Evolutionary conservation across 2,329 filamentous ascomycete species (phyloP), one percentile per base, ranked within the genome.

Genomic region (Fusarium sp.): DNA sequence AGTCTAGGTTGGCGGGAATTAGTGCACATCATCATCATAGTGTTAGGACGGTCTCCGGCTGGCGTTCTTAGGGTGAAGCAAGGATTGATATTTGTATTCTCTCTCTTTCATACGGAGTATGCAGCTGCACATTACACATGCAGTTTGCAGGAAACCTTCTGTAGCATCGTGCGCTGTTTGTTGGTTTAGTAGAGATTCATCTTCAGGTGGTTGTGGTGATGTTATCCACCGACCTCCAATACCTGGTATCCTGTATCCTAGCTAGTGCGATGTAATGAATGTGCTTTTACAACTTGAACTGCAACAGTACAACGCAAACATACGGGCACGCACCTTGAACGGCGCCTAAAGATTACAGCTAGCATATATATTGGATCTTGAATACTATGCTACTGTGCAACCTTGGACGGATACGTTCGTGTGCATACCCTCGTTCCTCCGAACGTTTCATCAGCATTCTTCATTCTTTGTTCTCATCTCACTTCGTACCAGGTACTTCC

Each of bases 361-460:
- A 9, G 12, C 13, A 33, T 23, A 20, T 20, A 28, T 43, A 52
- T 52, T 47, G 29, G 21, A 46, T 35, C 15, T 37, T 48, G 10
- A n/a, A 46, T 55, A 28, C 24, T 16, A 23, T 21, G 48, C 28
- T 20, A 39, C 29, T 29, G 53, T 57, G 24, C 39, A 24, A 58
- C 52, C 50, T 48, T 57, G 49, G 44, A 50, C 57, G 59, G 63
- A 59, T 49, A 55, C 26, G 61, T 57, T 62, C 50, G 62, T 56
- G 66, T 64, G 64, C 63, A 70, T 63, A 39, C 37, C 55, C 37
- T 61, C 49, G 28, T 52, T 58, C 39, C 35, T 42, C 52, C 53
- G 31, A 66, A 55, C 54, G 69, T 73, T 74, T 73, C 71, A 74
- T 59, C 38, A 63, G 57, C 69, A 70, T 50, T 72, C 71, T 38